Percentiles rank a stretch among this genome's conserved stretches.
Conservation (phyloP, 495 filamentous ascomycete species). For the Amniculicola lignicola region DNA sequence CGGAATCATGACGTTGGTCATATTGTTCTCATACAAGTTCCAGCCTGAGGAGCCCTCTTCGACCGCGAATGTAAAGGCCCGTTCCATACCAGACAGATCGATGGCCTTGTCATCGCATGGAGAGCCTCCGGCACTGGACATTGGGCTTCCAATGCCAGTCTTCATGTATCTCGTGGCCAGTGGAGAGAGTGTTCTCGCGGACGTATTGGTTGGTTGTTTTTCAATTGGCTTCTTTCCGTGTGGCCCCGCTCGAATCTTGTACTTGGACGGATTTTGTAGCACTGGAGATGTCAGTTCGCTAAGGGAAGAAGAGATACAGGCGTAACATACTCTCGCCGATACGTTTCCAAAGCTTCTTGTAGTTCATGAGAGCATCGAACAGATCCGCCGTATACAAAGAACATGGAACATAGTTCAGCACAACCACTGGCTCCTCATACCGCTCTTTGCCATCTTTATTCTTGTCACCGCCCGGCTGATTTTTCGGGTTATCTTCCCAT, state of each 20-base stretch:
- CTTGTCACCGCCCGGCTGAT: conserved; percentile 21
- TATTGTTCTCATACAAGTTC: conserved; percentile 26
- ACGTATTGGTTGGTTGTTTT: background rate
- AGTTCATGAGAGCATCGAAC: conserved; percentile 41
- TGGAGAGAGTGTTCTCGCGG: conserved; percentile 1
- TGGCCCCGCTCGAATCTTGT: conserved; percentile 12
- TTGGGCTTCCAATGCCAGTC: background rate
- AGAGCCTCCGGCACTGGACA: background rate
- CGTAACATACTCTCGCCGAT: conserved; percentile 32
- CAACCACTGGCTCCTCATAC: conserved; percentile 34
- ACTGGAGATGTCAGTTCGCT: conserved; percentile 15
- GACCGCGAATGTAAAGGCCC: conserved; percentile 26
- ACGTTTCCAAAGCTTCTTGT: conserved; percentile 36
- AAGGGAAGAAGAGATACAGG: background rate
- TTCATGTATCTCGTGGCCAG: background rate
- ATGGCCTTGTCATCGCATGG: conserved; percentile 16
- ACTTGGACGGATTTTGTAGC: conserved; percentile 25
- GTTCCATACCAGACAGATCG: conserved; percentile 12
- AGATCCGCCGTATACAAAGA: conserved; percentile 40
- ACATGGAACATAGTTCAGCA: conserved; percentile 40
- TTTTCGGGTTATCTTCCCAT: conserved; percentile 23
- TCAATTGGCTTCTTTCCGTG: conserved; percentile 3
- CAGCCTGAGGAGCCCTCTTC: conserved; percentile 21
- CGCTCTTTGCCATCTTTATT: conserved; percentile 29
- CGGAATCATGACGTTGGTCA: conserved; percentile 19